Evolutionary conservation across 225 moss, liverwort and hornwort genomes (phyloP).

Genomic region (Rhytidiadelphus loreus): DNA sequence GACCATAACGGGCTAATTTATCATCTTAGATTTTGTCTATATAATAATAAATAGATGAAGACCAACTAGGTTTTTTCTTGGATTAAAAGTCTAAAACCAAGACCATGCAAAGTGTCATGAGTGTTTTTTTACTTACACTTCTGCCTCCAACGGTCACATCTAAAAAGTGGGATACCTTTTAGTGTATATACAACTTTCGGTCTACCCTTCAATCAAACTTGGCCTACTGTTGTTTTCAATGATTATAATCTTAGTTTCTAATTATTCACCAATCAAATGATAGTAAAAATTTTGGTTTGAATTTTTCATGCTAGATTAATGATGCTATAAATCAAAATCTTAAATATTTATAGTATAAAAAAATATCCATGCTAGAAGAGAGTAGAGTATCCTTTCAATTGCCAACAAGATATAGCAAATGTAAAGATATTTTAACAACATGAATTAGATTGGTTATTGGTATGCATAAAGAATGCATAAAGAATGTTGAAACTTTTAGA

Average conservation of each 20-base stretch:
- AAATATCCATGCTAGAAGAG: not conserved
- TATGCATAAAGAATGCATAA: too few species aligned
- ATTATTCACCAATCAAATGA: not conserved
- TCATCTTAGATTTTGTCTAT: not conserved
- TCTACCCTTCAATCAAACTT: fast-evolving
- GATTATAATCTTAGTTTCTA: not conserved
- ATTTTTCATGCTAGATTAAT: not conserved
- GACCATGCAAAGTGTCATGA: not conserved
- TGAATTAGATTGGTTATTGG: too few species aligned
- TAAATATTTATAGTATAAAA: too few species aligned
- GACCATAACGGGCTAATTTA: not conserved
- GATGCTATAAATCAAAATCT: not conserved
- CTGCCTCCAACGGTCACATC: not conserved
- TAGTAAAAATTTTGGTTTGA: not conserved
- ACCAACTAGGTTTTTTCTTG: fast-evolving
- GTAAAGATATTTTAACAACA: too few species aligned
- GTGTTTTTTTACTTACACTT: not conserved
- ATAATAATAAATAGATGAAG: not conserved
- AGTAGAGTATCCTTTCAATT: not conserved
- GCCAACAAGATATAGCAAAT: not conserved
- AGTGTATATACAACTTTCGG: fast-evolving
- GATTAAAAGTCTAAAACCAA: too few species aligned
- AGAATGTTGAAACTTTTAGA: too few species aligned
- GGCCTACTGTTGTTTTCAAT: not conserved
- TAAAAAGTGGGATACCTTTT: not conserved